Evolutionary conservation across 352 stramenopile species (phyloP).

Genomic region (Phytopythium litorale): DNA sequence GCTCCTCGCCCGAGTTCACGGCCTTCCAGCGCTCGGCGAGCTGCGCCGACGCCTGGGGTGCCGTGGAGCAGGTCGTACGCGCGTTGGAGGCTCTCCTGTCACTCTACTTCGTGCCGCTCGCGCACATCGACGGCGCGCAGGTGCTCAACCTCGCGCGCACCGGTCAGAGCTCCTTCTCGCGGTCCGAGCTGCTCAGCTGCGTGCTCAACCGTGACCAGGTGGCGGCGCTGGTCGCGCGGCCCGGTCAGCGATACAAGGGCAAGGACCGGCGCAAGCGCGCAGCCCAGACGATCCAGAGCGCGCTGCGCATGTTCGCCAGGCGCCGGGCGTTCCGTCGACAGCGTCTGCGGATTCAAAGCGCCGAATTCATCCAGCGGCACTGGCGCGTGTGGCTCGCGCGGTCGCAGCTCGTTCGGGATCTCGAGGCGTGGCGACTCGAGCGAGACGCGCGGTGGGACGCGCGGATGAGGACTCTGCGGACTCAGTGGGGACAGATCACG

Average conservation of each 20-base stretch:
- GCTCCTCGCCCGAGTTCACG: slow-evolving; percentile 84
- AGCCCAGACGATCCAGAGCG: slow-evolving; percentile 67
- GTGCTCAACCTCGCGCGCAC: slow-evolving; percentile 70
- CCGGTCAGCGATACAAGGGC: slow-evolving; percentile 78
- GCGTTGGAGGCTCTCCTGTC: slow-evolving; percentile 72
- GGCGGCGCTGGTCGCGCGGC: slow-evolving; percentile 44
- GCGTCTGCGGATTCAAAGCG: slow-evolving; percentile 34
- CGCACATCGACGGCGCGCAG: slow-evolving; percentile 82
- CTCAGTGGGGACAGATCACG: slow-evolving; percentile 53
- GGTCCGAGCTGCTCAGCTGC: slow-evolving; percentile 66
- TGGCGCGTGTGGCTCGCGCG: slow-evolving; percentile 55
- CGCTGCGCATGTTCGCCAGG: slow-evolving; percentile 57
- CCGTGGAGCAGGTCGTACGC: slow-evolving; percentile 63
- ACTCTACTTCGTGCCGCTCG: slow-evolving; percentile 83
- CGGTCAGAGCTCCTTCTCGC: slow-evolving; percentile 42
- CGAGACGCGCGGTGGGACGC: slow-evolving; percentile 39
- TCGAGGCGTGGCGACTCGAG: slow-evolving; percentile 30
- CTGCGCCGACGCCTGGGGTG: slow-evolving; percentile 72
- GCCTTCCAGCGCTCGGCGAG: slow-evolving; percentile 70
- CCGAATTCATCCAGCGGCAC: slow-evolving; percentile 51
- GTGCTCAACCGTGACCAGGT: slow-evolving; percentile 89
- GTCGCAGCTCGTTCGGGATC: slow-evolving; percentile 29
- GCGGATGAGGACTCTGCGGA: slow-evolving; percentile 42
- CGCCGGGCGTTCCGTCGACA: slow-evolving; percentile 42
- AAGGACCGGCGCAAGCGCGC: slow-evolving; percentile 60